Conservation (phyloP, 1,284 basidiomycete species). For the Ceratobasidium sp. region DNA sequence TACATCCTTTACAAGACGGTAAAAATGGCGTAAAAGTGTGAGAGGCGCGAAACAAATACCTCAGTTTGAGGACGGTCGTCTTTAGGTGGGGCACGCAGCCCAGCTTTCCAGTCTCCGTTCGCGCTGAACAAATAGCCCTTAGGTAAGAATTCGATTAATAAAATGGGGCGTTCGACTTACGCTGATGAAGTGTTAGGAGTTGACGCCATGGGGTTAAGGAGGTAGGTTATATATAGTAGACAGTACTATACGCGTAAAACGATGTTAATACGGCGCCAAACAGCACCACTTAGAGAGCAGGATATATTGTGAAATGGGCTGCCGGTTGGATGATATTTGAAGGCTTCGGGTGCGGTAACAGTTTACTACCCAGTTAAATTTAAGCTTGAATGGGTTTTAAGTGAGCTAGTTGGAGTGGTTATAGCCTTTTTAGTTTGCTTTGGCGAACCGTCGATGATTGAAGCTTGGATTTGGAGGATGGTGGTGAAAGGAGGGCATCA, state of each 20-base stretch:
- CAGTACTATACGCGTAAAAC: background rate
- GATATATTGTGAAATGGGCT: background rate
- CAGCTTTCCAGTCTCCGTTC: constrained; percentile 73
- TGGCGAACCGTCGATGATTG: constrained; percentile 5
- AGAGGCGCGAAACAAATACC: constrained; percentile 55
- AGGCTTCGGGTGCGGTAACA: background rate
- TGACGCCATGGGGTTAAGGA: constrained; percentile 57
- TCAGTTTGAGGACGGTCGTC: constrained; percentile 94
- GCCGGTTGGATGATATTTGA: background rate
- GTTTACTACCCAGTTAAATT: constrained; percentile 3
- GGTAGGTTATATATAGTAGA: background rate
- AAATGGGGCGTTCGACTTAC: constrained; percentile 33
- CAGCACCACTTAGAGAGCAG: background rate
- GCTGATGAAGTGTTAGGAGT: constrained; percentile 54
- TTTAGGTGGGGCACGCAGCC: constrained; percentile 89
- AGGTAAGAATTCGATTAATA: background rate
- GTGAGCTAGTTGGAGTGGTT: background rate
- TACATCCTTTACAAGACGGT: constrained; percentile 72
- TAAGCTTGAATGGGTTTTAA: background rate
- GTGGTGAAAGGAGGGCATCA: constrained; percentile 40
- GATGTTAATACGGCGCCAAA: too few relatives aligned
- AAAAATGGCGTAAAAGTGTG: constrained; percentile 23
- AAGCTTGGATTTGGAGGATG: constrained; percentile 34
- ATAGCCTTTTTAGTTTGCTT: constrained; percentile 20
- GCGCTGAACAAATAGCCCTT: constrained; percentile 17